Percentiles rank a stretch among this genome's conserved stretches.
These are phyloP conservation scores for Lactarius trivialis DNA, from an alignment of 768 basidiomycete genomes.

Conservation along the genomic window DNA sequence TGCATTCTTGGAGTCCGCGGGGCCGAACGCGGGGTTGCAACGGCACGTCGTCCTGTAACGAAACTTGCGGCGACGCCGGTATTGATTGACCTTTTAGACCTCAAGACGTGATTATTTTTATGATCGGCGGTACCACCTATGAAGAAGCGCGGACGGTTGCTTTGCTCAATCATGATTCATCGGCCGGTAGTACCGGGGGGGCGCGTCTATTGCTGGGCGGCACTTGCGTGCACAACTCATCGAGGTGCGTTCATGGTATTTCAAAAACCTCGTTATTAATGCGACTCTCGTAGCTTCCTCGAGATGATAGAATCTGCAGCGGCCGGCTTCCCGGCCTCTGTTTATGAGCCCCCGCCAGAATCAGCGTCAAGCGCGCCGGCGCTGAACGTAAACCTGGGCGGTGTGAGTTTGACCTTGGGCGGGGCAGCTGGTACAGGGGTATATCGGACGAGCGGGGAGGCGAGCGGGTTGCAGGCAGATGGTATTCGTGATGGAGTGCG, in stretches of 20 bases:
- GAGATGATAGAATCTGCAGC: conserved; percentile 82
- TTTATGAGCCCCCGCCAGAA: conserved; percentile 73
- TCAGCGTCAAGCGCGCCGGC: conserved; percentile 65
- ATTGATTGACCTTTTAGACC: conserved; percentile 44
- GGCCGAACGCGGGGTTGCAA: conserved; percentile 64
- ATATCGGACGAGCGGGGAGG: conserved; percentile 74
- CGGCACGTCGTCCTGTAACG: conserved; percentile 38
- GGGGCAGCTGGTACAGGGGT: conserved; percentile 77
- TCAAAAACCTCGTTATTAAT: background rate
- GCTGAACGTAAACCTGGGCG: conserved; percentile 88
- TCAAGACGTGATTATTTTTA: conserved; percentile 94
- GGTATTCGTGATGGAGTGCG: conserved; percentile 85
- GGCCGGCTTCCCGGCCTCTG: conserved; percentile 50
- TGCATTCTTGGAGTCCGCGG: conserved; percentile 75
- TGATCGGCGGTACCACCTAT: conserved; percentile 95
- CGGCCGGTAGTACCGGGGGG: conserved; percentile 49
- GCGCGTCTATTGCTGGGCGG: conserved; percentile 85
- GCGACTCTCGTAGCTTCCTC: conserved; percentile 52
- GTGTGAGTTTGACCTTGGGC: conserved; percentile 91
- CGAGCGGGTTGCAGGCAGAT: conserved; percentile 67
- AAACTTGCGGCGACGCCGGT: background rate
- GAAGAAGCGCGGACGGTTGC: conserved; percentile 87
- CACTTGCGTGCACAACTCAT: conserved; percentile 92
- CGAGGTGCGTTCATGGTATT: conserved; percentile 48
- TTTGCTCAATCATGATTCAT: conserved; percentile 77